Conservation (phyloP, 192 early-diverging fungal genomes). For the Hyaloraphidium curvatum region DNA sequence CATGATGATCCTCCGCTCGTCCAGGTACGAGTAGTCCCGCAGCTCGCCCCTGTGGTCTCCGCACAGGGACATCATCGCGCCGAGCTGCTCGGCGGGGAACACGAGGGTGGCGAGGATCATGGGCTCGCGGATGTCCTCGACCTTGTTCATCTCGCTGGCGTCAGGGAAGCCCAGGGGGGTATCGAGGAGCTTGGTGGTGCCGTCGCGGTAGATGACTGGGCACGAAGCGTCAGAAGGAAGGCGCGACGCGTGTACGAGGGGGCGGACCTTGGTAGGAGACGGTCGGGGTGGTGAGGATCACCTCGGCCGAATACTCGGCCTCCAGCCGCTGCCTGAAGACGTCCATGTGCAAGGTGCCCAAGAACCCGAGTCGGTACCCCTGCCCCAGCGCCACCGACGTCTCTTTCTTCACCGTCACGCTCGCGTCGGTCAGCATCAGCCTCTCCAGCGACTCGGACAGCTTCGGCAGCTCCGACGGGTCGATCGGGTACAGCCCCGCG, state of each 20-base stretch:
- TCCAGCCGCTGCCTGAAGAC: constrained; percentile 87
- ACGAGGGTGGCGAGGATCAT: constrained; percentile 84
- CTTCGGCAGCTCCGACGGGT: constrained; percentile 69
- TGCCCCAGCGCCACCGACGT: constrained; percentile 67
- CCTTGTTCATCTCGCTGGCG: constrained; percentile 30
- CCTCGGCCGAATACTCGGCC: constrained; percentile 21
- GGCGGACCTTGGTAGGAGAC: too few relatives aligned
- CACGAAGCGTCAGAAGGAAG: too few relatives aligned
- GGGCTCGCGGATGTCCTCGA: constrained; percentile 57
- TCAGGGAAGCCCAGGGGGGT: constrained; percentile 82
- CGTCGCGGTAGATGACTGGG: too few relatives aligned
- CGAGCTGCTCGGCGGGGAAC: constrained; percentile 44
- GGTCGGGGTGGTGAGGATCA: too few relatives aligned
- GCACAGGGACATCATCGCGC: constrained; percentile 28
- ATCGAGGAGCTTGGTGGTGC: too few relatives aligned
- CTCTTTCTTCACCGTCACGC: constrained; percentile 70
- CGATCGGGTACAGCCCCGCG: constrained; percentile 83
- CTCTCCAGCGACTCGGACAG: constrained; percentile 80
- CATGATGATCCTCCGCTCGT: constrained; percentile 54
- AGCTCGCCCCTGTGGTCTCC: constrained; percentile 60
- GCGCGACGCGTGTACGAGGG: too few relatives aligned
- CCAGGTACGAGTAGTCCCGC: constrained; percentile 70
- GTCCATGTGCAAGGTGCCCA: constrained; percentile 96
- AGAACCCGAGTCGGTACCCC: constrained; percentile 86
- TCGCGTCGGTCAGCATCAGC: constrained; percentile 88